Conservation (phyloP, 768 basidiomycete species). For the Agrocybe pediades region DNA sequence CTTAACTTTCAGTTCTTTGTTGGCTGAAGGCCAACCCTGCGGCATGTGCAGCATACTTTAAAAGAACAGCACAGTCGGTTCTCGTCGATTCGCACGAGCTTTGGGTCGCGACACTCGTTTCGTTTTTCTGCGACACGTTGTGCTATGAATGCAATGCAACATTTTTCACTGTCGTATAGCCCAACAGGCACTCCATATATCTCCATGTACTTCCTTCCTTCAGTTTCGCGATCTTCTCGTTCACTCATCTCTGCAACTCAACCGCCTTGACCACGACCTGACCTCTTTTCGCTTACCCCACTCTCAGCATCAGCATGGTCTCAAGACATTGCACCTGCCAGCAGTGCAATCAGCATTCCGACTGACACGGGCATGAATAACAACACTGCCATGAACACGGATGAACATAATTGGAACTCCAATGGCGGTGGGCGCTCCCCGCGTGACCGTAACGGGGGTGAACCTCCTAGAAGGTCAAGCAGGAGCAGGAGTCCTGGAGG, state of each 20-base stretch:
- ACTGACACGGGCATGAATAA: constrained; percentile 45
- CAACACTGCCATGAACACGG: constrained; percentile 47
- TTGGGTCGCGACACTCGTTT: constrained; percentile 3
- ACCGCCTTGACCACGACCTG: constrained; percentile 39
- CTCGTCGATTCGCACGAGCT: background rate
- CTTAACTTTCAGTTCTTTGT: constrained; percentile 29
- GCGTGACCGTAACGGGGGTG: constrained; percentile 38
- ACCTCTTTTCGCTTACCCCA: constrained; percentile 34
- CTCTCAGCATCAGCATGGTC: constrained; percentile 68
- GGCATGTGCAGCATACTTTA: constrained; percentile 18
- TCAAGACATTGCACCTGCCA: constrained; percentile 76
- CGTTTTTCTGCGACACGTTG: constrained; percentile 8
- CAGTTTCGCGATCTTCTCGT: constrained; percentile 32
- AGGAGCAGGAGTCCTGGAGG: constrained; percentile 77
- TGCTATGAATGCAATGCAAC: constrained; percentile 7
- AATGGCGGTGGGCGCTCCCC: constrained; percentile 47
- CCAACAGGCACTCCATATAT: constrained; percentile 18
- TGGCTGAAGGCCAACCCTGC: constrained; percentile 46
- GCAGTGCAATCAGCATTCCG: constrained; percentile 71
- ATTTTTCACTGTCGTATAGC: constrained; percentile 23
- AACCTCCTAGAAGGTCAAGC: constrained; percentile 66
- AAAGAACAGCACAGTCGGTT: constrained; percentile 1
- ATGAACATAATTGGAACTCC: constrained; percentile 53
- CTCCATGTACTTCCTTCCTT: constrained; percentile 22
- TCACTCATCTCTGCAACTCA: constrained; percentile 46